Percentiles rank a stretch among this genome's conserved stretches.
Conservation (phyloP, 2,329 filamentous ascomycete genomes). For the Penicillium sp. region DNA sequence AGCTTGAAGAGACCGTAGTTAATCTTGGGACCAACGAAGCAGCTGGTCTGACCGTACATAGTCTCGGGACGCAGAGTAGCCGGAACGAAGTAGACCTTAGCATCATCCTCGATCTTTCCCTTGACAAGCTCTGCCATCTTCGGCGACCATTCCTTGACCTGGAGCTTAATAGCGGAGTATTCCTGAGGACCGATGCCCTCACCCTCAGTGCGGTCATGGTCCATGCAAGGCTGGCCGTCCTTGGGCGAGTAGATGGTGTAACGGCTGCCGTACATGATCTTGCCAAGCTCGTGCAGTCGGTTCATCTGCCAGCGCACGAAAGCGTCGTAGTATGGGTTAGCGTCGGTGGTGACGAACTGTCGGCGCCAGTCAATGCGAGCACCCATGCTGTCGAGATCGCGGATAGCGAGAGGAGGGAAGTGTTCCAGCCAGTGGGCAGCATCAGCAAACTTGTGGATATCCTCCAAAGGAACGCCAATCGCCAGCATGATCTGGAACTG, state of each 20-base stretch:
- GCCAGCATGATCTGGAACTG: conserved; percentile 94
- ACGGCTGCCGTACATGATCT: conserved; percentile 88
- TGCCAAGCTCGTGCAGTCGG: conserved; percentile 78
- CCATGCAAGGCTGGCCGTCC: conserved; percentile 82
- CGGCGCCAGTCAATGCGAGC: conserved; percentile 89
- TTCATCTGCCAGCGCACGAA: conserved; percentile 98
- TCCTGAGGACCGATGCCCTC: conserved; percentile 84
- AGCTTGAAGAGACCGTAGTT: conserved; percentile 84
- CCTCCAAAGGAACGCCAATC: conserved; percentile 77
- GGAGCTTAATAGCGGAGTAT: conserved; percentile 88
- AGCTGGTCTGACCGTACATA: conserved; percentile 97
- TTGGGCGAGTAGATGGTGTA: conserved; percentile 93
- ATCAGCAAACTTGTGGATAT: conserved; percentile 92
- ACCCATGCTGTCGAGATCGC: conserved; percentile 79
- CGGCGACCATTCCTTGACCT: conserved; percentile 83
- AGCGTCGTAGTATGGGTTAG: conserved; percentile 93
- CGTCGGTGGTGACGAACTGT: conserved; percentile 89
- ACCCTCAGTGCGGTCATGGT: conserved; percentile 76
- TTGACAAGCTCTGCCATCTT: conserved; percentile 67
- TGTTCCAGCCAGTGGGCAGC: conserved; percentile 86
- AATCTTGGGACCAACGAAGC: conserved; percentile 88
- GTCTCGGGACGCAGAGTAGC: conserved; percentile 93
- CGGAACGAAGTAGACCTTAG: conserved; percentile 82
- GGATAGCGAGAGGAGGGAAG: conserved; percentile 73
- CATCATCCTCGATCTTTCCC: conserved; percentile 72